These are phyloP conservation scores for Suillus spraguei DNA, from an alignment of 768 basidiomycete species.

Conservation along the genomic window DNA sequence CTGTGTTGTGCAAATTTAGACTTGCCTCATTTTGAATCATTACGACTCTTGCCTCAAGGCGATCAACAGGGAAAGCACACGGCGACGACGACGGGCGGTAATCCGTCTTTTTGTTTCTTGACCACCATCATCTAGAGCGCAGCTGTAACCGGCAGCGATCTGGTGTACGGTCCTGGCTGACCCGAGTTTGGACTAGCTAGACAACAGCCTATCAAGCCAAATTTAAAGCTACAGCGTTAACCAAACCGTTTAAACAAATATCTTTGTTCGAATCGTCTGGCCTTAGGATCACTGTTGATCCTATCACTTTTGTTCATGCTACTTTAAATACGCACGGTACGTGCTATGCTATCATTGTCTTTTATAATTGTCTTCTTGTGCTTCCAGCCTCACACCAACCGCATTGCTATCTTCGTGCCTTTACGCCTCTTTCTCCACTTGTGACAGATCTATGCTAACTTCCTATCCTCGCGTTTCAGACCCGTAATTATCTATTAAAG, in stretches of 20 bases:
- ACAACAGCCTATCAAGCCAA: background rate
- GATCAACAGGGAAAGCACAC: slow-evolving; percentile 5
- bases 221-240: background rate
- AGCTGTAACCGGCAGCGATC: background rate
- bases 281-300: slow-evolving; percentile 8
- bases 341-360: slow-evolving; percentile 16
- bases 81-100: slow-evolving; percentile 2
- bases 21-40: background rate
- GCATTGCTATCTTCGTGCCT: slow-evolving; percentile 24
- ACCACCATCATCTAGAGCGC: slow-evolving; percentile 5
- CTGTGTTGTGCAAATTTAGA: slow-evolving; percentile 3
- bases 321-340: slow-evolving; percentile 27
- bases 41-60: slow-evolving; percentile 1
- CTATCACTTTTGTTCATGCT: slow-evolving; percentile 14
- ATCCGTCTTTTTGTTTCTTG: slow-evolving; percentile 5
- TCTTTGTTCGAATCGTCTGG: background rate
- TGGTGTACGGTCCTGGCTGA: slow-evolving; percentile 4
- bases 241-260: background rate
- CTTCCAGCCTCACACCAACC: slow-evolving; percentile 25
- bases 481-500: slow-evolving; percentile 31
- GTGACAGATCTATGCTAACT: slow-evolving; percentile 18
- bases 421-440: slow-evolving; percentile 17
- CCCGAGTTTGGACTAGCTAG: background rate
- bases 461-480: slow-evolving; percentile 22
- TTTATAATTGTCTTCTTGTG: slow-evolving; percentile 16